These are phyloP conservation scores for Euphorbia peplus DNA, from an alignment of 345 rosid species.

Conservation along the genomic window DNA sequence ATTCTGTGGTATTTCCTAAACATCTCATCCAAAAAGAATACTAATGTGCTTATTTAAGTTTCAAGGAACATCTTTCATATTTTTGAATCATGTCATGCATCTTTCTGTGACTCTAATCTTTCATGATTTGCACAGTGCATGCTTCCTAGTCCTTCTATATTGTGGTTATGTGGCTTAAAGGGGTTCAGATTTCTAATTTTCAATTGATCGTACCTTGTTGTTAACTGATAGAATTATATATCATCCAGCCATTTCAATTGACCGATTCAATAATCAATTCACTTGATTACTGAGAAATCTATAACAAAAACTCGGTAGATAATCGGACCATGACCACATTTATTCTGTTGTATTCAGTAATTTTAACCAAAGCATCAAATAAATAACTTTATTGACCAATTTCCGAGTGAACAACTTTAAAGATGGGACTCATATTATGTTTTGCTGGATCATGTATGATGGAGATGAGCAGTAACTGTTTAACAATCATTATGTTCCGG, in stretches of 20 bases:
- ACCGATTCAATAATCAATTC: not conserved
- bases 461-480: not conserved
- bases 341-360: not conserved
- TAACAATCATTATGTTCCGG: not conserved
- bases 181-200: not conserved
- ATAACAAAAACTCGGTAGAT: not conserved
- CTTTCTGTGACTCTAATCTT: not conserved
- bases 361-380: not conserved
- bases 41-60: not conserved
- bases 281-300: not conserved
- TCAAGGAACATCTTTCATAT: not conserved
- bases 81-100: not conserved
- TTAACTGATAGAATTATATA: not conserved
- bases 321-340: not conserved
- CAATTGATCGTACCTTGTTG: not conserved
- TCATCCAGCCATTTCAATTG: not conserved
- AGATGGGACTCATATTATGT: not conserved
- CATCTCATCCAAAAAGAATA: not conserved
- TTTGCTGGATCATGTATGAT: not conserved
- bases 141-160: not conserved
- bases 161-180: not conserved
- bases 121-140: not conserved
- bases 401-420: not conserved
- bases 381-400: not conserved
- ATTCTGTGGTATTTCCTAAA: conserved; percentile 59